These are phyloP conservation scores for Fusarium sp. DNA, from an alignment of 2,329 filamentous ascomycete genomes.

Conservation along the genomic window DNA sequence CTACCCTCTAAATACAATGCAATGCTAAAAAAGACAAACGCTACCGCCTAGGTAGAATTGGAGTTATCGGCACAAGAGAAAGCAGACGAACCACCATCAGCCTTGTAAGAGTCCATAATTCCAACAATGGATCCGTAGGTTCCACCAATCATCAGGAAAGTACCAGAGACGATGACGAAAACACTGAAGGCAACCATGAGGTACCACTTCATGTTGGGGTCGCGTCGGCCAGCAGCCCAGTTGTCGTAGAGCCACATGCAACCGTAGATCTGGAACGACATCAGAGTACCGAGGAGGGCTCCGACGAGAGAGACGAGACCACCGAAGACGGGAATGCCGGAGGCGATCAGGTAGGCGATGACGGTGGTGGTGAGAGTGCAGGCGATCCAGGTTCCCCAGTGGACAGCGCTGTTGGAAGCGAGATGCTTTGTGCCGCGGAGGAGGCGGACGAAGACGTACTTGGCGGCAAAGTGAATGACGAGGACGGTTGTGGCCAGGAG, in stretches of 20 bases:
- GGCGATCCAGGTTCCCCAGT: conserved; percentile 51
- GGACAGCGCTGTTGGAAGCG: conserved; percentile 44
- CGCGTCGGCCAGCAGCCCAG: conserved; percentile 37
- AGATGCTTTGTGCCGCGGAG: conserved; percentile 51
- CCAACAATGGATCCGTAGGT: conserved; percentile 60
- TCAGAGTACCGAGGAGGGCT: conserved; percentile 48
- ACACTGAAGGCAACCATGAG: conserved; percentile 31
- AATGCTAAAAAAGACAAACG: conserved; percentile 5
- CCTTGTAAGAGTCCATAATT: conserved; percentile 52
- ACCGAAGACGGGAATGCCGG: conserved; percentile 45
- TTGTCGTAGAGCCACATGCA: conserved; percentile 50
- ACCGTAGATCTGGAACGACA: conserved; percentile 49
- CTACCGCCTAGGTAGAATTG: conserved; percentile 39
- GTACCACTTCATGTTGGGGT: conserved; percentile 26
- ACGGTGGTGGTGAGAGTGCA: conserved; percentile 46
- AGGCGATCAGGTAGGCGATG: conserved; percentile 48
- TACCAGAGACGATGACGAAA: conserved; percentile 39
- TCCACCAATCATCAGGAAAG: conserved; percentile 59
- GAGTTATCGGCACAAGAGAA: conserved; percentile 61
- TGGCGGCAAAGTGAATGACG: conserved; percentile 44
- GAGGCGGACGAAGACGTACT: conserved; percentile 36
- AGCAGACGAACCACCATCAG: conserved; percentile 53
- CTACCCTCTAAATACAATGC: conserved; percentile 10
- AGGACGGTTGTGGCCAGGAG: conserved; percentile 48
- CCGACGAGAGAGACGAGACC: conserved; percentile 49